Evolutionary conservation across 768 basidiomycete species (phyloP), one percentile per base, ranked within the genome.

Genomic region (Phaffia tasmanica): DNA sequence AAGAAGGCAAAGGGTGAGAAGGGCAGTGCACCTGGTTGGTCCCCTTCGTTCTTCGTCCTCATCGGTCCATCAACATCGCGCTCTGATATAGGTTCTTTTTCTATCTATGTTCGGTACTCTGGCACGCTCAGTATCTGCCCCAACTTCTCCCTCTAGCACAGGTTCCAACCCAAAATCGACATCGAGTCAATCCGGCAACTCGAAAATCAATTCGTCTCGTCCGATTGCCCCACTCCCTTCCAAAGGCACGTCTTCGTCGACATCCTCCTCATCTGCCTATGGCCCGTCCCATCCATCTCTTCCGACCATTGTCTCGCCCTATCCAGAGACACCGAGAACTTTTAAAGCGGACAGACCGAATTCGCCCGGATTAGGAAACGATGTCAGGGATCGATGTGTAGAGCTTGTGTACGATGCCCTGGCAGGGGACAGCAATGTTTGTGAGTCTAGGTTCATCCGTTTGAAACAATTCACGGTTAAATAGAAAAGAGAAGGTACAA

Each of bases 381-480:
- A 77, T 69, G 88, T 86, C 0, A 80, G 95, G 62, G 88, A 94
- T 76, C 89, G 85, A 75, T 95, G 93, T 73, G 80, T 85, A 9
- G 86, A 89, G 73, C 83, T 98, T 74, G 81, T 93, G 25, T 99
- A 99, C 72, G 90, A 98, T 74, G 89, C 89, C 15, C 80, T 99
- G 30, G 87, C 88, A 2, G 62, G 67, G 6, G 67, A 68, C 35
- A 58, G 64, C 25, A 58, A 65, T 19, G 56, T 30, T 3, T 48
- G 64, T 65, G 48, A 49, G 64, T 58, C 8, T 32, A 30, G 5
- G 30, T 23, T 14, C 29, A 29, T 23, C 54, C n/a, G 15, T 50
- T 15, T 50, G 49, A n/a, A 50, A 50, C 49, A n/a, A 50, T 15
- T 50, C n/a, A 50, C 49, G 49, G n/a, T n/a, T 50, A 50, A n/a